Base-by-base conservation (phyloP, 1,139 yeast species). In the Dujonia santamariae region DNA sequence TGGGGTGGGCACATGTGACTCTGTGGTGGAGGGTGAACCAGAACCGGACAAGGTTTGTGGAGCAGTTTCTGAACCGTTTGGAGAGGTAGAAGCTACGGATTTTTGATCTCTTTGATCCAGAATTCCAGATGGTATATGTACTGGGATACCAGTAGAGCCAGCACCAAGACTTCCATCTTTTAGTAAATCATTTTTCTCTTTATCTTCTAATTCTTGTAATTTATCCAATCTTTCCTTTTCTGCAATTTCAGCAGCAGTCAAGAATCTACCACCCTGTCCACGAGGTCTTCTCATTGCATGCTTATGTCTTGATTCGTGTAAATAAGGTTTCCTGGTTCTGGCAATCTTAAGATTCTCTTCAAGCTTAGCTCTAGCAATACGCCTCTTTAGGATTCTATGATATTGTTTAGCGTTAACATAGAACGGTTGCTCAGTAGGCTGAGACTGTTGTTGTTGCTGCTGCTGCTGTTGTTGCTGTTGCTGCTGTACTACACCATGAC, bases 241-340 rank as follows among this genome's bases (percentile, higher is more conserved):
- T 18, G 95, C 96, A 40, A 92, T 90, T 54, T 94, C 98, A 4
- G 96, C 95, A 4, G 97, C 97, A 1, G 98, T 92, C 44, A 94
- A 64, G 50, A 94, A 94, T 41, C 98, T 69, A 3, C 99, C 99
- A 20, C 98, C 98, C 61, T 92, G 97, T 19, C 99, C 99, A 50
- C 99, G 77, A 12, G 98, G 98, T 58, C 99, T 77, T 54, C 98
- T 75, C 98, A 94, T 92, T 15, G 99, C 99, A 59, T 94, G 99
- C 57, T 92, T 92, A 59, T 94, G 99, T 50, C 99, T 76, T 13
- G 97, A 87, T 59, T 94, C 98, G 56, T 94, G 99, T 36, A 94
- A 63, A 56, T 94, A 94, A 3, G 98, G 98, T 53, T 85, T 84
- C 46, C 97, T 76, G 7, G 95, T 95, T 44, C 96, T 74, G 17